Conservation (phyloP, 352 stramenopile genomes). For the Globisporangium radiosum region DNA sequence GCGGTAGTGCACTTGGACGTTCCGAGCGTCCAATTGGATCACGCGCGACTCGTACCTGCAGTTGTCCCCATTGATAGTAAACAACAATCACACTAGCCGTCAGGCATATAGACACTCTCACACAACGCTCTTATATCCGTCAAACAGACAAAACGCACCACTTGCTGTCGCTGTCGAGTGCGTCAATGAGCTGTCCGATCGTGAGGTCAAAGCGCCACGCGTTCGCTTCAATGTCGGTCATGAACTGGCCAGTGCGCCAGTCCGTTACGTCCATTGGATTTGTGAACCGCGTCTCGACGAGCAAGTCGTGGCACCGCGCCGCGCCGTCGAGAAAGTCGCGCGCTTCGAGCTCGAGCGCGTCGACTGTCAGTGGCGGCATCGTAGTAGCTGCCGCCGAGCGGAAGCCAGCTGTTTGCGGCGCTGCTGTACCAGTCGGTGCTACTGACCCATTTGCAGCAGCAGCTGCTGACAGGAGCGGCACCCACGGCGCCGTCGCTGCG, state of each 20-base stretch:
- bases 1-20: slow-evolving; percentile 94
- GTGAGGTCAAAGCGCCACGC: slow-evolving; percentile 57
- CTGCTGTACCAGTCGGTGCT: not conserved
- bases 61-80: too few species aligned
- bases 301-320: slow-evolving; percentile 53
- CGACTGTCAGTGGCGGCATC: slow-evolving; percentile 2
- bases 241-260: slow-evolving; percentile 53
- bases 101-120: not conserved
- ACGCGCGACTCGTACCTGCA: slow-evolving; percentile 59
- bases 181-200: slow-evolving; percentile 58
- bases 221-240: slow-evolving; percentile 50
- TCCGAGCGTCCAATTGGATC: slow-evolving; percentile 24
- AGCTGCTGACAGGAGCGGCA: slow-evolving; percentile 23
- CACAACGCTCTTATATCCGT: too few species aligned
- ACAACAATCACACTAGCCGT: not conserved
- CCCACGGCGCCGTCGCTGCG: slow-evolving; percentile 34
- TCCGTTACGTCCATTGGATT: slow-evolving; percentile 17
- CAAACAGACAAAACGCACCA: slow-evolving; percentile 29
- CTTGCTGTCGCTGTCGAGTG: slow-evolving; percentile 66
- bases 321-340: slow-evolving; percentile 50
- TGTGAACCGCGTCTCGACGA: slow-evolving; percentile 45
- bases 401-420: not conserved
- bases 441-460: slow-evolving; percentile 10
- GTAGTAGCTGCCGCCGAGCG: not conserved
- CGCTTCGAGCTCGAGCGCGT: slow-evolving; percentile 41